Base-by-base conservation (phyloP, 2,329 filamentous ascomycete species). In the Neonectria sp. region DNA sequence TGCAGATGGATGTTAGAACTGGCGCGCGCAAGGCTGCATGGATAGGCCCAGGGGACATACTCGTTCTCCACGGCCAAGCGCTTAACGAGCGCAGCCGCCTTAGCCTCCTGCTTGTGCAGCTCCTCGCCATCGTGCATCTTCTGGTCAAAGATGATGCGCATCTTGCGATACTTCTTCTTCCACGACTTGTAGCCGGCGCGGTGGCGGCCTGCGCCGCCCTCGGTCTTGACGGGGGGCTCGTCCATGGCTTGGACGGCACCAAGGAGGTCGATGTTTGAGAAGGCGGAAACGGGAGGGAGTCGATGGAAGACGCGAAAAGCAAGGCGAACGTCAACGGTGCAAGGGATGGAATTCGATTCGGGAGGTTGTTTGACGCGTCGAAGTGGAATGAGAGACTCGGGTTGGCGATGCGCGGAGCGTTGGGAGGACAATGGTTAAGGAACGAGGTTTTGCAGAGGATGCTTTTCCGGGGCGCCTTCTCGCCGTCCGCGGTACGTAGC, bases 161-260 rank as follows among this genome's bases (percentile, higher is more conserved):
- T 93, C 87, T 97, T 97, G 76, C 93, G 92, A 81, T 97, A 99
- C 86, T 99, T 99, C 84, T 97, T 97, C 88, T 93, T 94, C 86
- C 88, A 92, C 51, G 90, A 92, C 77, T 89, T 91, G 80, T 91
- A 90, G 84, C 87, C 76, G 82, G 85, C 80, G 83, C 74, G 77
- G 73, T 74, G 79, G 55, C 76, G 75, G 55, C 87, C 63, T 79
- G 77, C 74, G 86, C 84, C 65, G 51, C 84, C 83, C 67, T 86
- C 84, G 70, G 79, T 78, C 71, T 86, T 85, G 71, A 82, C 73
- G 68, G 79, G 75, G 45, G 76, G 71, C 7, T 78, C 80, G 64
- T 77, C 79, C 79, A 80, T 81, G 60, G 68, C 62, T 55, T 43
- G 13, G 17, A 9, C 5, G 29, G 61, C 29, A 13, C 33, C n/a